Percentiles rank a stretch among this genome's conserved stretches.
These are phyloP conservation scores for Cyclocybe aegerita DNA, from an alignment of 768 basidiomycete genomes.

Conservation along the genomic window DNA sequence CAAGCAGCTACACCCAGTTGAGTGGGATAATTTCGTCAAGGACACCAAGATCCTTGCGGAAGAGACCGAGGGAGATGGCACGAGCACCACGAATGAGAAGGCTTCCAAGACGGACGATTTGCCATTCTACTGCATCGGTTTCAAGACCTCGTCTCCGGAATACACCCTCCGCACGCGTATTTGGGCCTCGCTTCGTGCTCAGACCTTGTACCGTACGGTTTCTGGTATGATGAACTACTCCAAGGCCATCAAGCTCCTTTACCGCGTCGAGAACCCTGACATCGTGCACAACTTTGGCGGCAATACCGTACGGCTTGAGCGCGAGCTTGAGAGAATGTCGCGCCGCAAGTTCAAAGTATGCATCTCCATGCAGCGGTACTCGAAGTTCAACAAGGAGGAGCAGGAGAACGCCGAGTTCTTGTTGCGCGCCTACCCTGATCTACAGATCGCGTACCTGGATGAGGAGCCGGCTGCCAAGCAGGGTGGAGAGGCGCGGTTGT, in stretches of 20 bases:
- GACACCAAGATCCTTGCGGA: slow-evolving; percentile 99
- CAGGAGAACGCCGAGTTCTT: slow-evolving; percentile 98
- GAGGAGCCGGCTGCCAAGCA: slow-evolving; percentile 91
- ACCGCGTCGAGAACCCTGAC: slow-evolving; percentile 98
- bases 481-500: slow-evolving; percentile 85
- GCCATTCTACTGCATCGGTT: slow-evolving; percentile 99
- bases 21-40: slow-evolving; percentile 99
- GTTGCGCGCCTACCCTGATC: slow-evolving; percentile 94
- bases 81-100: slow-evolving; percentile 71
- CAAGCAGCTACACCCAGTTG: slow-evolving; percentile 96
- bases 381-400: slow-evolving; percentile 99
- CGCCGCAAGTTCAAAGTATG: slow-evolving; percentile 98
- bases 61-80: slow-evolving; percentile 69
- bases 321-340: slow-evolving; percentile 95
- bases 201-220: slow-evolving; percentile 97
- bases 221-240: slow-evolving; percentile 99
- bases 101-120: slow-evolving; percentile 80
- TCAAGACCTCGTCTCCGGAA: slow-evolving; percentile 98
- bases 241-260: slow-evolving; percentile 98
- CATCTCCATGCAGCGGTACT: slow-evolving; percentile 98
- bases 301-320: slow-evolving; percentile 93
- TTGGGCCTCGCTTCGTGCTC: slow-evolving; percentile 97
- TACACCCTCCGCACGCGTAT: slow-evolving; percentile 98
- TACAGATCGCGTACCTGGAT: slow-evolving; percentile 97
- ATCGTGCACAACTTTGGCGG: slow-evolving; percentile 96